Conservation (phyloP, 306 rosid species). For the Cucumis melo region DNA sequence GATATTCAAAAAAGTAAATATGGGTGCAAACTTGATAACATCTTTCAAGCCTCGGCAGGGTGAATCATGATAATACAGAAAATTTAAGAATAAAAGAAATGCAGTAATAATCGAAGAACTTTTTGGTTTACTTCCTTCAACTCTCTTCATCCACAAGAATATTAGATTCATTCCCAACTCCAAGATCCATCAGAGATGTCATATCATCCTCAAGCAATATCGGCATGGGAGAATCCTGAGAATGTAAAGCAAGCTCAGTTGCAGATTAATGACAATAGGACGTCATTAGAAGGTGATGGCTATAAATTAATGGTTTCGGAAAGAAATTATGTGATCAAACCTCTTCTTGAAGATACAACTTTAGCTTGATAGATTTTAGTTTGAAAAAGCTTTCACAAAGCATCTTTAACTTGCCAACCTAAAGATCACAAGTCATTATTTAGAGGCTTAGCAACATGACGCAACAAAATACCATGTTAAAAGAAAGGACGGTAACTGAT, state of each 20-base stretch:
- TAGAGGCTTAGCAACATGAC: neutral
- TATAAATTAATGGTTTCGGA: neutral
- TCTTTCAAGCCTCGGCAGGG: neutral
- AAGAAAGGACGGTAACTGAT: conserved; percentile 29
- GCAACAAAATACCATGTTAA: neutral
- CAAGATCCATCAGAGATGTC: conserved; percentile 48
- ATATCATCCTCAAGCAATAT: conserved; percentile 33
- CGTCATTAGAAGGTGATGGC: neutral
- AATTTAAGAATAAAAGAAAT: neutral
- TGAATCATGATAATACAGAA: neutral
- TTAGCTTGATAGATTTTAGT: conserved; percentile 60
- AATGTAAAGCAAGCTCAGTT: conserved; percentile 6
- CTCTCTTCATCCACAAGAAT: conserved; percentile 70
- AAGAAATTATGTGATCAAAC: conserved; percentile 22
- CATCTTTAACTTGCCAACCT: conserved; percentile 83
- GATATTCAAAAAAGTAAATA: too few species aligned
- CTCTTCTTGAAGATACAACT: conserved; percentile 79
- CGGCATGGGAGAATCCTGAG: conserved; percentile 78
- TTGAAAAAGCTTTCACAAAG: conserved; percentile 91
- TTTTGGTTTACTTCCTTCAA: conserved; percentile 12
- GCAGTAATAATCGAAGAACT: neutral
- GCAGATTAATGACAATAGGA: neutral
- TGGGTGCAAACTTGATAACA: neutral
- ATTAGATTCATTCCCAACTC: neutral
- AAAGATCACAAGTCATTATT: neutral